Percentiles rank a stretch among this genome's conserved stretches.
These are phyloP conservation scores for Collybia mongolica DNA, from an alignment of 768 basidiomycete genomes.

Conservation along the genomic window DNA sequence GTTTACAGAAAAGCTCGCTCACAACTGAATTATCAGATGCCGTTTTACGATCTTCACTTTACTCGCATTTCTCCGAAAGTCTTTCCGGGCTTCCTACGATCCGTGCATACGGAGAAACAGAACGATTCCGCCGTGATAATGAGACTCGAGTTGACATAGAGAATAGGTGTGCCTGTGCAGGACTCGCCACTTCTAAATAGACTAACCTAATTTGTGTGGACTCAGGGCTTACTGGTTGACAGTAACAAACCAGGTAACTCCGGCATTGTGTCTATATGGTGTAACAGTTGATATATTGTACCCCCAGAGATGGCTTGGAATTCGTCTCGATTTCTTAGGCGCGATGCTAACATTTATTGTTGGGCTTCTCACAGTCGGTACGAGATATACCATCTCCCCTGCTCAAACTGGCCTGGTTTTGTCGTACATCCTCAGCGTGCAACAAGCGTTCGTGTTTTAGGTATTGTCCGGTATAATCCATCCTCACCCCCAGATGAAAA, in stretches of 20 bases:
- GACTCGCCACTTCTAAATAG: background rate
- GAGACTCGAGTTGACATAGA: conserved; percentile 76
- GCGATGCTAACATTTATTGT: conserved; percentile 70
- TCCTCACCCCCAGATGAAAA: too few species aligned
- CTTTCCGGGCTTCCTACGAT: conserved; percentile 86
- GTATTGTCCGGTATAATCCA: background rate
- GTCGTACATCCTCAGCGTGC: conserved; percentile 78
- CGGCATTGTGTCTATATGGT: too few species aligned
- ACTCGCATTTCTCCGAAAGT: conserved; percentile 92
- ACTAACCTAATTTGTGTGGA: conserved; percentile 2
- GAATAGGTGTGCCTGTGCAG: conserved; percentile 51
- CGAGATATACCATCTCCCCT: conserved; percentile 73
- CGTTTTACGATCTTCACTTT: conserved; percentile 81
- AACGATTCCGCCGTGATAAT: conserved; percentile 78
- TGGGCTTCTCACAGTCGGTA: conserved; percentile 73
- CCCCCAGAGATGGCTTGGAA: conserved; percentile 76
- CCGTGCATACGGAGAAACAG: conserved; percentile 79
- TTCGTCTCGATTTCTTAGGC: conserved; percentile 88
- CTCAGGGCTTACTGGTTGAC: conserved; percentile 82
- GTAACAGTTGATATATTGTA: background rate
- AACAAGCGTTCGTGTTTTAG: conserved; percentile 49
- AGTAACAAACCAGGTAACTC: conserved; percentile 69
- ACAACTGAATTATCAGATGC: conserved; percentile 50
- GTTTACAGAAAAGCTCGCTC: background rate
- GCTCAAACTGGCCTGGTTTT: conserved; percentile 75